These are phyloP conservation scores for Blastomyces gilchristii DNA, from an alignment of 2,329 filamentous ascomycete genomes.

Conservation along the genomic window DNA sequence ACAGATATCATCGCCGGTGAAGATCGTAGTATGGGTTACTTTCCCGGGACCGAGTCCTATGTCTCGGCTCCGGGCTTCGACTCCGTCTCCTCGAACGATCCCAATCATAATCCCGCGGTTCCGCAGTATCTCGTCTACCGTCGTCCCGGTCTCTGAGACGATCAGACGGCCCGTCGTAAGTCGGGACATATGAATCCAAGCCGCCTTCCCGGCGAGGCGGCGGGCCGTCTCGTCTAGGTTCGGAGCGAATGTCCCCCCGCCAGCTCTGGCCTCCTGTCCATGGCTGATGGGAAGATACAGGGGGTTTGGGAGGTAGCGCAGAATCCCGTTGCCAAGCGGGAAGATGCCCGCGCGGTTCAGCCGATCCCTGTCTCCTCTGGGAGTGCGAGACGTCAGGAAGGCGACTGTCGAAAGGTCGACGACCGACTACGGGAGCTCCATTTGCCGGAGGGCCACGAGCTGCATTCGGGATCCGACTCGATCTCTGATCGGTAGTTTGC, in stretches of 20 bases:
- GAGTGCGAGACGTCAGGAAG: slow-evolving; percentile 15
- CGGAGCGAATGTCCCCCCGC: slow-evolving; percentile 22
- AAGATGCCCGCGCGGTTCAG: slow-evolving; percentile 19
- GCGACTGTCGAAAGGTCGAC: slow-evolving; percentile 23
- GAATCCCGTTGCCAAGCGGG: slow-evolving; percentile 24
- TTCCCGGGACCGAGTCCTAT: slow-evolving; percentile 16
- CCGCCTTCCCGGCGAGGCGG: slow-evolving; percentile 19
- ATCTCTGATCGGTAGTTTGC: slow-evolving; percentile 23
- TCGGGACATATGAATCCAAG: slow-evolving; percentile 31
- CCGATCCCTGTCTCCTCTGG: slow-evolving; percentile 17
- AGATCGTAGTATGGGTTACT: slow-evolving; percentile 14
- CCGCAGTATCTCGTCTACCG: slow-evolving; percentile 16
- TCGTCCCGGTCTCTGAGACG: slow-evolving; percentile 20
- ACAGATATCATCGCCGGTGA: slow-evolving; percentile 19
- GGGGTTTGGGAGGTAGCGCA: slow-evolving; percentile 31
- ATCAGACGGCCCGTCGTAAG: slow-evolving; percentile 21
- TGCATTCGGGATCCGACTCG: slow-evolving; percentile 28
- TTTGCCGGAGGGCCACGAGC: slow-evolving; percentile 24
- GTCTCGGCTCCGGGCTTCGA: slow-evolving; percentile 26
- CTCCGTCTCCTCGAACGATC: slow-evolving; percentile 26
- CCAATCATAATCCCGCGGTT: slow-evolving; percentile 19
- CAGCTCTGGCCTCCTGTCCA: slow-evolving; percentile 22
- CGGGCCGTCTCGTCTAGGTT: slow-evolving; percentile 25
- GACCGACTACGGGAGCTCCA: slow-evolving; percentile 16
- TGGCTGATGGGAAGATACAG: slow-evolving; percentile 22